phyloP scores from a whole-genome alignment of 345 rosid genomes.

The Populus deltoides region DNA sequence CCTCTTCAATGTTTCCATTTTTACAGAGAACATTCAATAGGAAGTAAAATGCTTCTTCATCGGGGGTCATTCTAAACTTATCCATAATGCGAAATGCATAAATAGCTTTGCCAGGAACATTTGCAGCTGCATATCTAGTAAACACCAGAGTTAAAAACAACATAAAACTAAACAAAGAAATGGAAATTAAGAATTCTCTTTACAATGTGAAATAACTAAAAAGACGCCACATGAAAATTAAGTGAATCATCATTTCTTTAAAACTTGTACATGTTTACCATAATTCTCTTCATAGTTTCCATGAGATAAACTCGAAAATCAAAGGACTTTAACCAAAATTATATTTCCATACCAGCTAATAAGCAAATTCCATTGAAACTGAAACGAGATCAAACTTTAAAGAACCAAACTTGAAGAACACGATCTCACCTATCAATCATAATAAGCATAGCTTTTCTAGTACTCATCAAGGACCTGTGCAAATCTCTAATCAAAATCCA shows the following conservation, averaged over 20 bases:
- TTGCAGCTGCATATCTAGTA: slow-evolving; percentile 72
- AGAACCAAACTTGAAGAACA: slow-evolving; percentile 3
- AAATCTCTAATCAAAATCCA: slow-evolving; percentile 80
- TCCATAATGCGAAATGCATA: slow-evolving; percentile 65
- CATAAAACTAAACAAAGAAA: not conserved
- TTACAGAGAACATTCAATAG: slow-evolving; percentile 57
- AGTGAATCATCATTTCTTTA: too few relatives aligned
- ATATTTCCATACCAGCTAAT: too few relatives aligned
- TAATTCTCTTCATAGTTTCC: too few relatives aligned
- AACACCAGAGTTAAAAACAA: not conserved
- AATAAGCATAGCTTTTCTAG: slow-evolving; percentile 62
- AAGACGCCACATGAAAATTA: too few relatives aligned
- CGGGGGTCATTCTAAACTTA: slow-evolving; percentile 66
- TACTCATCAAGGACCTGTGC: slow-evolving; percentile 44
- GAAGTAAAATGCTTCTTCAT: slow-evolving; percentile 66
- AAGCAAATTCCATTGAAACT: too few relatives aligned
- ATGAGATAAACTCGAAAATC: too few relatives aligned
- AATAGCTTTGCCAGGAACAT: slow-evolving; percentile 71
- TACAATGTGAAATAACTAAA: too few relatives aligned
- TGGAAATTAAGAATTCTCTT: not conserved
- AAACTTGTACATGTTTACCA: too few relatives aligned
- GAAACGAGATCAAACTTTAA: not conserved
- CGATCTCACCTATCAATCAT: slow-evolving; percentile 73
- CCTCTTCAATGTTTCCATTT: slow-evolving; percentile 83
- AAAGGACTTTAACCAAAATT: too few relatives aligned